Conservation (phyloP, 2,329 filamentous ascomycete genomes). For the Diaporthe humulicola region DNA sequence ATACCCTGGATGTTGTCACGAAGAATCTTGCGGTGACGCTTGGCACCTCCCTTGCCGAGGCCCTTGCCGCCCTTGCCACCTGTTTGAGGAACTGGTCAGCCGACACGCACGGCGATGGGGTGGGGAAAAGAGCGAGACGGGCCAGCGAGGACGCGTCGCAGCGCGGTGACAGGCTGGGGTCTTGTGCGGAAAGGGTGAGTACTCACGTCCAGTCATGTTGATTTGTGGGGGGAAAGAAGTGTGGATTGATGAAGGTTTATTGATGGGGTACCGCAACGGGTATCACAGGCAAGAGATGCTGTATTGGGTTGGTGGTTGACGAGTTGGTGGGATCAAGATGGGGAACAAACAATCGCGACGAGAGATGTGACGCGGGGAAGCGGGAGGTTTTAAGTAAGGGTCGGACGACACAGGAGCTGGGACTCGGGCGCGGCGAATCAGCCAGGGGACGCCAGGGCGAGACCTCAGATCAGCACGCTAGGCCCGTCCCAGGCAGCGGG, state of each 20-base stretch:
- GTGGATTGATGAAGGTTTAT: slow-evolving; percentile 40
- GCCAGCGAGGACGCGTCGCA: slow-evolving; percentile 9
- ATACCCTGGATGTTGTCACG: slow-evolving; percentile 99
- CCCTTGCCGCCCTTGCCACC: slow-evolving; percentile 97
- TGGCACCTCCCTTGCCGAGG: slow-evolving; percentile 97
- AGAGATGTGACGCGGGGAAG: slow-evolving; percentile 39
- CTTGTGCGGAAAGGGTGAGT: neutral
- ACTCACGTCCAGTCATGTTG: slow-evolving; percentile 55
- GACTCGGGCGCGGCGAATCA: slow-evolving; percentile 32
- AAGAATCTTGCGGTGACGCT: slow-evolving; percentile 99
- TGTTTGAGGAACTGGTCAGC: slow-evolving; percentile 52
- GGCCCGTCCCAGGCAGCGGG: slow-evolving; percentile 5
- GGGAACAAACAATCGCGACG: slow-evolving; percentile 33
- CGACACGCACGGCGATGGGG: too few species aligned
- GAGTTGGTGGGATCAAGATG: slow-evolving; percentile 34
- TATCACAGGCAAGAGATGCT: slow-evolving; percentile 28
- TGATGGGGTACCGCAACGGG: slow-evolving; percentile 11
- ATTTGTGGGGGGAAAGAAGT: slow-evolving; percentile 38
- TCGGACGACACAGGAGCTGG: slow-evolving; percentile 16
- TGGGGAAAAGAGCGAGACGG: too few species aligned
- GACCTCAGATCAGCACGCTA: slow-evolving; percentile 34
- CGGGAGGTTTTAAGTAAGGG: slow-evolving; percentile 39
- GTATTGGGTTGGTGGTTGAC: slow-evolving; percentile 43
- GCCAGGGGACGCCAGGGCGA: slow-evolving; percentile 20
- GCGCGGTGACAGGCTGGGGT: neutral